Conservation (phyloP, 768 basidiomycete species). For the Crepidotus variabilis region DNA sequence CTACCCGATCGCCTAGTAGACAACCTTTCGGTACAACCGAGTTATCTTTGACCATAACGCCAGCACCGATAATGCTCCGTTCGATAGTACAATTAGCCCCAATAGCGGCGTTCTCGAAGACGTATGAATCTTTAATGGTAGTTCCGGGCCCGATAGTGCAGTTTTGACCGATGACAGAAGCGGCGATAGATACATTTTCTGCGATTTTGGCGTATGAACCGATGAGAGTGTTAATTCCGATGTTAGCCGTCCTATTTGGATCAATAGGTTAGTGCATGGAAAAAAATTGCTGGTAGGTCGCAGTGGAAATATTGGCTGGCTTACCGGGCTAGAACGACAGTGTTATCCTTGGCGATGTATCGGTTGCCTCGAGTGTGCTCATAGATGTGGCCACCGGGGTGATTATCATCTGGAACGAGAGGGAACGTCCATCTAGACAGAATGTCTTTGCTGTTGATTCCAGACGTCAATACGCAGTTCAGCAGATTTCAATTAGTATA, state of each 20-base stretch:
- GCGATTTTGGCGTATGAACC: slow-evolving; percentile 71
- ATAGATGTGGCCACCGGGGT: slow-evolving; percentile 78
- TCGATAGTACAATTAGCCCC: slow-evolving; percentile 70
- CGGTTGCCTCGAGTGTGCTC: slow-evolving; percentile 86
- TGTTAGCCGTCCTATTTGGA: slow-evolving; percentile 64
- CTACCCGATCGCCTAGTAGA: slow-evolving; percentile 78
- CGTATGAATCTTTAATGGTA: slow-evolving; percentile 70
- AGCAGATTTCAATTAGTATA: background rate
- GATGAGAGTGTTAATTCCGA: slow-evolving; percentile 80
- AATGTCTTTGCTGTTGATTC: slow-evolving; percentile 75
- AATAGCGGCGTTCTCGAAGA: slow-evolving; percentile 76
- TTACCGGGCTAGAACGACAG: slow-evolving; percentile 82
- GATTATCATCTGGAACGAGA: slow-evolving; percentile 90
- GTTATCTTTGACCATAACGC: slow-evolving; percentile 66
- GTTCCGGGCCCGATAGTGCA: slow-evolving; percentile 72
- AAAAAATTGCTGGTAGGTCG: background rate
- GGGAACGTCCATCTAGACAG: slow-evolving; percentile 94
- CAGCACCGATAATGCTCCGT: slow-evolving; percentile 77
- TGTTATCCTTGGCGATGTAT: slow-evolving; percentile 78
- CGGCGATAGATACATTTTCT: slow-evolving; percentile 60
- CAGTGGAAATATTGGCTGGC: slow-evolving; percentile 17
- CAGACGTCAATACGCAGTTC: background rate
- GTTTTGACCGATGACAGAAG: slow-evolving; percentile 76
- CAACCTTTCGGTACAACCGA: slow-evolving; percentile 70
- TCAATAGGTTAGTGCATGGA: background rate